Conservation (phyloP, 768 basidiomycete species). For the Trametes elegans region DNA sequence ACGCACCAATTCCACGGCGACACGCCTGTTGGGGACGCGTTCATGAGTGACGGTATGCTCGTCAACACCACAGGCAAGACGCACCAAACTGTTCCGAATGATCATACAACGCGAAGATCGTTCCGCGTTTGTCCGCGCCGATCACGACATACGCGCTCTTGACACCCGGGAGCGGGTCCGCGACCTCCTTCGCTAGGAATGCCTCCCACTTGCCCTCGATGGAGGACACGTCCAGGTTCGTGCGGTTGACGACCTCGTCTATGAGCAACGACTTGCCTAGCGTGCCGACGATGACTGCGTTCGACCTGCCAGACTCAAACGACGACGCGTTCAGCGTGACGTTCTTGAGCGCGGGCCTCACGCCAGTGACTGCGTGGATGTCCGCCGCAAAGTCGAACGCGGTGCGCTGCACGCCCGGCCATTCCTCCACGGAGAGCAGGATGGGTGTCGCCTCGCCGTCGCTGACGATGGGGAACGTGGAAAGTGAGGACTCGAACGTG, state of each 20-base stretch:
- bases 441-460: slow-evolving; percentile 47
- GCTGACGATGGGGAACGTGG: slow-evolving; percentile 43
- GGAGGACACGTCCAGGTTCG: slow-evolving; percentile 52
- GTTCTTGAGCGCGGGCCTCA: slow-evolving; percentile 50
- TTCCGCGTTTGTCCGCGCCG: slow-evolving; percentile 68
- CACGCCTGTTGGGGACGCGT: slow-evolving; percentile 40
- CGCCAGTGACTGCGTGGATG: slow-evolving; percentile 57
- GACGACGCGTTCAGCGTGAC: slow-evolving; percentile 34
- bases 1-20: slow-evolving; percentile 68
- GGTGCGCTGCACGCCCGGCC: slow-evolving; percentile 63
- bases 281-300: slow-evolving; percentile 64
- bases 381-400: slow-evolving; percentile 60
- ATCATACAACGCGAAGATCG: slow-evolving; percentile 65
- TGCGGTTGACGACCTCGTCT: slow-evolving; percentile 47
- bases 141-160: slow-evolving; percentile 63
- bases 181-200: slow-evolving; percentile 50
- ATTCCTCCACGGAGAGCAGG: slow-evolving; percentile 53
- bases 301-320: slow-evolving; percentile 5
- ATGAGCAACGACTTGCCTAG: slow-evolving; percentile 57
- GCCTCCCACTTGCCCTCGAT: slow-evolving; percentile 69
- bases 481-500: slow-evolving; percentile 35
- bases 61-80: background rate
- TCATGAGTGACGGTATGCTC: background rate
- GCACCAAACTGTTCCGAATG: slow-evolving; percentile 66
- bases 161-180: slow-evolving; percentile 56